These are phyloP conservation scores for Talaromyces funiculosus DNA, from an alignment of 2,329 filamentous ascomycete species.

Conservation along the genomic window DNA sequence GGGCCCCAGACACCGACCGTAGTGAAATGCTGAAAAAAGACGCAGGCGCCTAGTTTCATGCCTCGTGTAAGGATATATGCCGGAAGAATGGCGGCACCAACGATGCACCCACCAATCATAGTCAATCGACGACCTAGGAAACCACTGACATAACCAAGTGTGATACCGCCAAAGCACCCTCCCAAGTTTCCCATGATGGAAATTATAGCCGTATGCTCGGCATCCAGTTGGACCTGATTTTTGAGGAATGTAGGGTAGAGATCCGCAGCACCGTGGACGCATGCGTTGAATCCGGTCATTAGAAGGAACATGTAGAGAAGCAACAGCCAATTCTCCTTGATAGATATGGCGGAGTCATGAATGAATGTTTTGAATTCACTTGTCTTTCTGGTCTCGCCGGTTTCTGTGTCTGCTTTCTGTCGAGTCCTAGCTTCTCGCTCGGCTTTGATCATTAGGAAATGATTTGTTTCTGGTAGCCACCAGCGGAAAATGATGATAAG, in stretches of 20 bases:
- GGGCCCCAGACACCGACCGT: constrained; percentile 35
- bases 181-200: constrained; percentile 32
- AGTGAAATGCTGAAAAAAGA: constrained; percentile 36
- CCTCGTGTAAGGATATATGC: constrained; percentile 28
- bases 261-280: constrained; percentile 34
- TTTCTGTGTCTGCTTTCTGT: not conserved
- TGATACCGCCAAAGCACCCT: constrained; percentile 29
- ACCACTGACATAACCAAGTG: constrained; percentile 31
- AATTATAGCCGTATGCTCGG: constrained; percentile 29
- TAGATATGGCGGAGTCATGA: constrained; percentile 18
- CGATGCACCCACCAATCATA: constrained; percentile 29
- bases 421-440: constrained; percentile 18
- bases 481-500: constrained; percentile 63
- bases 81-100: constrained; percentile 31
- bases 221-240: constrained; percentile 27
- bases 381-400: not conserved
- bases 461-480: constrained; percentile 67
- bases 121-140: constrained; percentile 33
- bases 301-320: constrained; percentile 33
- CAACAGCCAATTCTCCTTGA: constrained; percentile 30
- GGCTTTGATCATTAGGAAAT: constrained; percentile 45
- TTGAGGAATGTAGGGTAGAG: constrained; percentile 39
- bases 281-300: constrained; percentile 33
- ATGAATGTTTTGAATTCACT: constrained; percentile 16
- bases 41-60: constrained; percentile 28